A percentile compares a stretch with the other conserved stretches of the same genome.
Conservation (phyloP, 306 rosid genomes). For the Oemleria cerasiformis region DNA sequence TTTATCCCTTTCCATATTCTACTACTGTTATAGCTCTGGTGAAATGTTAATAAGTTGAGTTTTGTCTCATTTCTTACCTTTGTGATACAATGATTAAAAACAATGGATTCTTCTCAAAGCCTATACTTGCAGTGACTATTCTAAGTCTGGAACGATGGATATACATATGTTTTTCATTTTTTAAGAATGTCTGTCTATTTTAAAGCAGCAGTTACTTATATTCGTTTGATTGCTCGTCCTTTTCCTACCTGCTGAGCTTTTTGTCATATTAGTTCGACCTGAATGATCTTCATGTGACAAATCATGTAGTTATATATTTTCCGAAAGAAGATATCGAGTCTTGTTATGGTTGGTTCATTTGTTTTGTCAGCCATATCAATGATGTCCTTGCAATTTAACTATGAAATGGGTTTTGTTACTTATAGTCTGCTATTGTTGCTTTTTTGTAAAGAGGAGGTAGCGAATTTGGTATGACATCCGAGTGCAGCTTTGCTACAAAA, state of each 20-base stretch:
- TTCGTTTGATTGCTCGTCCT: background rate
- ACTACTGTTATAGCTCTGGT: slow-evolving; percentile 6
- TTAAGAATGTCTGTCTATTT: slow-evolving; percentile 4
- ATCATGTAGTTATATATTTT: too few species aligned
- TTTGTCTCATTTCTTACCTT: background rate
- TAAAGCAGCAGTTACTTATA: slow-evolving; percentile 13
- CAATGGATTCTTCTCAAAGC: slow-evolving; percentile 9
- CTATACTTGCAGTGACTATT: slow-evolving; percentile 11
- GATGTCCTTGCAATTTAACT: background rate
- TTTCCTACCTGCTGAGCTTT: background rate
- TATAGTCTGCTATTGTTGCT: background rate
- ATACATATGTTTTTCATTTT: background rate
- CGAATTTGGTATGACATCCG: background rate
- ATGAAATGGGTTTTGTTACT: background rate
- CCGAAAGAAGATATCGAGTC: background rate
- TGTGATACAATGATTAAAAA: background rate
- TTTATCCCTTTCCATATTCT: slow-evolving; percentile 4
- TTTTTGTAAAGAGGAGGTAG: background rate
- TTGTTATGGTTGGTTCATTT: background rate
- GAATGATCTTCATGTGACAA: background rate
- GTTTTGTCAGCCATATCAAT: background rate
- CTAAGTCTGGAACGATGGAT: slow-evolving; percentile 15
- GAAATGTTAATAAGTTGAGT: slow-evolving; percentile 15
- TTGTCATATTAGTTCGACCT: background rate
- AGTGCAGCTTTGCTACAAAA: background rate